phyloP scores from a whole-genome alignment of 2,329 filamentous ascomycete species.

The Penicillium frequentans region DNA sequence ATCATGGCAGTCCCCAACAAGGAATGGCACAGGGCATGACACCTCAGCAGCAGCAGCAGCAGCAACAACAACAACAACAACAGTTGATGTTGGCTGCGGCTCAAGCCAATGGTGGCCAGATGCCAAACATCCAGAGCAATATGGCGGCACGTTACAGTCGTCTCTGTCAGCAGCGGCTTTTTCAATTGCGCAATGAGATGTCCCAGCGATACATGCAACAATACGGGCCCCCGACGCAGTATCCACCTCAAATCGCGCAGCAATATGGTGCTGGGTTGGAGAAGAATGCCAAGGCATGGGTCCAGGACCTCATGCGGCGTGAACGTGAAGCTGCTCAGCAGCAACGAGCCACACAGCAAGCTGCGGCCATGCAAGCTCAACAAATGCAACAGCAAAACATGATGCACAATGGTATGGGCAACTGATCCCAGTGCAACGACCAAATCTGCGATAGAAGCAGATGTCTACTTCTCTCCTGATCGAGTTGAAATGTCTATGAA shows the following conservation, averaged over 20 bases:
- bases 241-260: slow-evolving; percentile 38
- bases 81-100: slow-evolving; percentile 41
- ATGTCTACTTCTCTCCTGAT: neutral
- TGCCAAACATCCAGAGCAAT: slow-evolving; percentile 32
- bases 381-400: slow-evolving; percentile 44
- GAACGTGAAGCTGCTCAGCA: slow-evolving; percentile 36
- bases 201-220: slow-evolving; percentile 36
- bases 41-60: slow-evolving; percentile 10
- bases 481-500: neutral
- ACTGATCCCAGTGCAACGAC: slow-evolving; percentile 17
- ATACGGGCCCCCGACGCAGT: slow-evolving; percentile 40
- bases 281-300: slow-evolving; percentile 37
- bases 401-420: slow-evolving; percentile 44
- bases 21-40: neutral
- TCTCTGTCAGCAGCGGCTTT: slow-evolving; percentile 38
- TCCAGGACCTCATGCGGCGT: slow-evolving; percentile 40
- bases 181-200: slow-evolving; percentile 39
- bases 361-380: slow-evolving; percentile 35
- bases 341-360: slow-evolving; percentile 29
- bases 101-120: slow-evolving; percentile 39
- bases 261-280: slow-evolving; percentile 40
- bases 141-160: slow-evolving; percentile 36
- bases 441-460: neutral
- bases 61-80: slow-evolving; percentile 32
- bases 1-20: slow-evolving; percentile 33